A percentile compares a stretch with the other conserved stretches of the same genome.
phyloP scores from a whole-genome alignment of 192 early-diverging fungal genomes.

The Backusella tuberculispora region DNA sequence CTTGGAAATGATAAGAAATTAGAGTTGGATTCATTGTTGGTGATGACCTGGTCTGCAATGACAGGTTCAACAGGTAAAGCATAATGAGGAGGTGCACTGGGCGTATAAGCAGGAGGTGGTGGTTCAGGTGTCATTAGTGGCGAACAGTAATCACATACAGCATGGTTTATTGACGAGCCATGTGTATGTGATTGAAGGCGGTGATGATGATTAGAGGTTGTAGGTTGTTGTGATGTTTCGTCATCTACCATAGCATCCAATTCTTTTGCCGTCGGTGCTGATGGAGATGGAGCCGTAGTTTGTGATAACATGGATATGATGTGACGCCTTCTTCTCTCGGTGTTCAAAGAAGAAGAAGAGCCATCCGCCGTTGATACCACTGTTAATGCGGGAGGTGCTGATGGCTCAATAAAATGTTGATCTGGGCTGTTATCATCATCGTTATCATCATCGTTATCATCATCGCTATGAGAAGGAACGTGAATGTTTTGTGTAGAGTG shows the following conservation, averaged over 20 bases:
- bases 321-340: background rate
- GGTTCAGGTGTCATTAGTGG: background rate
- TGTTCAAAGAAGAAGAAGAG: background rate
- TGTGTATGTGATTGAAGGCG: background rate
- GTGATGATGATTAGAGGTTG: background rate
- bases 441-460: background rate
- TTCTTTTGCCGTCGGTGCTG: slow-evolving; percentile 29
- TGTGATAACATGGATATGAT: slow-evolving; percentile 16
- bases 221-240: background rate
- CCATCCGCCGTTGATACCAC: background rate
- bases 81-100: slow-evolving; percentile 26
- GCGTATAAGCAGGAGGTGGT: slow-evolving; percentile 34
- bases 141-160: background rate
- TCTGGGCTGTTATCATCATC: background rate
- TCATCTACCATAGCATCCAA: background rate
- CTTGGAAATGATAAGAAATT: background rate
- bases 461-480: background rate
- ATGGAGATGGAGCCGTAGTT: slow-evolving; percentile 11
- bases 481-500: background rate
- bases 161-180: background rate
- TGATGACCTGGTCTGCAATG: background rate
- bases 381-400: slow-evolving; percentile 18
- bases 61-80: slow-evolving; percentile 13
- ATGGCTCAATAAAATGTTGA: background rate
- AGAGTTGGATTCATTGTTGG: background rate